A percentile compares a stretch with the other conserved stretches of the same genome.
Conservation (phyloP, 2,329 filamentous ascomycete genomes). For the Colletotrichum plurivorum region DNA sequence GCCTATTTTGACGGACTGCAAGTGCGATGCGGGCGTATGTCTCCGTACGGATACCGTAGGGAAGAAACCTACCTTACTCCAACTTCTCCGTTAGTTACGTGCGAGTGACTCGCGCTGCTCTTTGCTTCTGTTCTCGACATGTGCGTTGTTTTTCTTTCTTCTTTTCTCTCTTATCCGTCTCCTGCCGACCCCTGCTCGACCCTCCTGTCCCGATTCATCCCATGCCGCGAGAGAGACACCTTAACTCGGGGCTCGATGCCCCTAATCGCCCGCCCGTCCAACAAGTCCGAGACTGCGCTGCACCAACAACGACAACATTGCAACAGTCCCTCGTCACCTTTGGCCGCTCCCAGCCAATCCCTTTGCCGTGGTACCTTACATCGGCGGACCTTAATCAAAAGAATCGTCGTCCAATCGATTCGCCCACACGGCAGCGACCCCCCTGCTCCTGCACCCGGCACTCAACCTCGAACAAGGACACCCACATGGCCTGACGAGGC, state of each 20-base stretch:
- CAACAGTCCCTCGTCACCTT: constrained; percentile 16
- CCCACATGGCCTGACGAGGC: constrained; percentile 40
- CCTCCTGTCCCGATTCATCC: constrained; percentile 6
- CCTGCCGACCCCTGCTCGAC: not conserved
- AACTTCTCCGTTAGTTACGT: too few relatives aligned
- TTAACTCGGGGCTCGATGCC: constrained; percentile 8
- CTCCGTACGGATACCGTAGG: too few relatives aligned
- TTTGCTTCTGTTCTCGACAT: constrained; percentile 2
- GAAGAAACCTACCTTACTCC: too few relatives aligned
- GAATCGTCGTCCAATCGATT: constrained; percentile 32
- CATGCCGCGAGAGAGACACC: not conserved
- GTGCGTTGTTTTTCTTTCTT: not conserved
- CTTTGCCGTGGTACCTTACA: constrained; percentile 27
- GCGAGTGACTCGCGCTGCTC: not conserved
- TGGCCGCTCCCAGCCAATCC: constrained; percentile 25
- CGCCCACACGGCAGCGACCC: constrained; percentile 20
- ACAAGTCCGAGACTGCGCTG: constrained; percentile 19
- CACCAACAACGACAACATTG: constrained; percentile 17
- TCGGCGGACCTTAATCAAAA: constrained; percentile 36
- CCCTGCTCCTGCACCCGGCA: constrained; percentile 36
- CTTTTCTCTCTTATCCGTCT: not conserved
- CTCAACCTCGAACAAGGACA: constrained; percentile 41
- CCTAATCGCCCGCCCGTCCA: not conserved
- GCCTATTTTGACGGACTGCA: too few relatives aligned
- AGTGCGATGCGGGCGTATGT: too few relatives aligned